phyloP scores from a whole-genome alignment of 371 early-diverging fungal genomes.

The Amoeboradix gromovi region DNA sequence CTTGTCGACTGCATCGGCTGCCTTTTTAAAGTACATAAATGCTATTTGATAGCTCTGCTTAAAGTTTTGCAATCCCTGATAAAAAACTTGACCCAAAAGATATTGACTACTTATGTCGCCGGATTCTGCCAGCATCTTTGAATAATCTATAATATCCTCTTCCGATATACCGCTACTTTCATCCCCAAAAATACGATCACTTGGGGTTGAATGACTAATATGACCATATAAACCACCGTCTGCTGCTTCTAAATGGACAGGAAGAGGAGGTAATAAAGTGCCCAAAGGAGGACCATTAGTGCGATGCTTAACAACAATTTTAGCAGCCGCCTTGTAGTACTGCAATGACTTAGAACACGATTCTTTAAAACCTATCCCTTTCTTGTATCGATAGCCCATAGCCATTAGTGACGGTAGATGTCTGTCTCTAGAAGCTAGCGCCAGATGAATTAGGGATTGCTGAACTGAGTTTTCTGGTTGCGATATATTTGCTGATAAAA shows the following conservation, averaged over 20 bases:
- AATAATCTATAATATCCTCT: neutral
- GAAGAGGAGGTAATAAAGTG: neutral
- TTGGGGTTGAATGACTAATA: neutral
- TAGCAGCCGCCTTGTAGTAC: constrained; percentile 45
- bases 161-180: neutral
- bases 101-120: neutral
- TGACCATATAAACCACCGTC: neutral
- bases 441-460: neutral
- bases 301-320: neutral
- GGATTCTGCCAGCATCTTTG: neutral
- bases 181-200: neutral
- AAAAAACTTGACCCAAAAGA: neutral
- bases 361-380: constrained; percentile 48
- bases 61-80: neutral
- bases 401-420: constrained; percentile 17
- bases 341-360: constrained; percentile 40
- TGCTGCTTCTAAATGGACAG: neutral
- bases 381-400: constrained; percentile 44
- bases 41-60: neutral
- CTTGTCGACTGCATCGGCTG: neutral
- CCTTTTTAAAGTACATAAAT: neutral
- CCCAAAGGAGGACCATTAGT: neutral
- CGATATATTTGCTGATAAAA: neutral
- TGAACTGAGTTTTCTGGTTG: neutral
- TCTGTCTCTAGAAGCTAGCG: neutral